Evolutionary conservation across 805 yeast genomes (phyloP).

Genomic region (Lachancea mirantina): DNA sequence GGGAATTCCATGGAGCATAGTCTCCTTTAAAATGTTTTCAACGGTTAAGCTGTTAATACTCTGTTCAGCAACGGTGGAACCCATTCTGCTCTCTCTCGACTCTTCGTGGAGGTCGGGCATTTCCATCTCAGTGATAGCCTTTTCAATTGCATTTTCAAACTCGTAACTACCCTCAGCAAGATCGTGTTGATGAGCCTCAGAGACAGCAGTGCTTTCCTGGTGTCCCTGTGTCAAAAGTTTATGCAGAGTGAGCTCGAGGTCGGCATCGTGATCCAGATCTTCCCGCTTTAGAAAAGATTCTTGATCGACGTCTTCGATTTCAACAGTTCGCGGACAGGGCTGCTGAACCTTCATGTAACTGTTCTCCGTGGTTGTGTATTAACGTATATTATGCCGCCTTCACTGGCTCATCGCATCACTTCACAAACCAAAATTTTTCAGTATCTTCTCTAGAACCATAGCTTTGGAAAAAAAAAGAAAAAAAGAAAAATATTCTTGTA

Average conservation of each 20-base stretch:
- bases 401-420: no score
- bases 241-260: constrained; percentile 19
- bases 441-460: no score
- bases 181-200: constrained; percentile 7
- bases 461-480: no score
- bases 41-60: no score
- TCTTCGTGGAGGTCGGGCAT: constrained; percentile 8
- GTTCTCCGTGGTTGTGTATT: constrained; percentile 1
- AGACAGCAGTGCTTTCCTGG: constrained; percentile 4
- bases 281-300: constrained; percentile 2
- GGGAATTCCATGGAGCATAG: constrained; percentile 1
- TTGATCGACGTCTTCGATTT: neutral
- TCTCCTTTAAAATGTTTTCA: constrained; percentile 7
- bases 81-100: no score
- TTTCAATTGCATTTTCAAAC: constrained; percentile 11
- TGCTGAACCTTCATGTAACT: no score
- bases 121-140: constrained; percentile 11
- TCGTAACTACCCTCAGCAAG: no score
- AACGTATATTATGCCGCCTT: no score
- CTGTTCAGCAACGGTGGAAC: no score
- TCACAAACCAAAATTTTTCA: no score
- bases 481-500: no score
- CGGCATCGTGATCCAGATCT: constrained; percentile 5
- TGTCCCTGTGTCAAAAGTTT: constrained; percentile 16
- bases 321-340: no score